Conservation (phyloP, 2,329 filamentous ascomycete species). For the Penicillium sp. region DNA sequence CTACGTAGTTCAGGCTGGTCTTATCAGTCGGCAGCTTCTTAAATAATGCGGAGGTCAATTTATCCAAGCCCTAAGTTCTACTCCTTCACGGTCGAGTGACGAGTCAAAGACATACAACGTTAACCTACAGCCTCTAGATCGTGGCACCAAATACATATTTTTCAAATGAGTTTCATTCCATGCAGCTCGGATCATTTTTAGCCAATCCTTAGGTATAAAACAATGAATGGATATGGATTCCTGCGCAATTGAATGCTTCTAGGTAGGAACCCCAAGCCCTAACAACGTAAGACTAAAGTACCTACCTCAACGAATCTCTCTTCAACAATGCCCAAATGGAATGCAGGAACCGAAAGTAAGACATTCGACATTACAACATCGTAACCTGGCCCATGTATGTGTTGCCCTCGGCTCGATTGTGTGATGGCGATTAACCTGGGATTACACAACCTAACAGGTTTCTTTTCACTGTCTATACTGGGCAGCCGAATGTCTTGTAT, state of each 20-base stretch:
- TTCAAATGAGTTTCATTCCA: no score
- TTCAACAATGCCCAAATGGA: background rate
- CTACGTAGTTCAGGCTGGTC: conserved; percentile 3
- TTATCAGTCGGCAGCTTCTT: background rate
- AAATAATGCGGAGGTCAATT: background rate
- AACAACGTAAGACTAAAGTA: no score
- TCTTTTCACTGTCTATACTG: background rate
- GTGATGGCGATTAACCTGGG: background rate
- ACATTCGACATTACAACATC: background rate
- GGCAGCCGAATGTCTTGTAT: background rate
- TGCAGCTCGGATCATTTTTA: no score
- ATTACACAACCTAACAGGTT: background rate
- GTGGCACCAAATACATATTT: no score
- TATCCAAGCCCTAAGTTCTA: background rate
- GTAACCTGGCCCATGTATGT: background rate
- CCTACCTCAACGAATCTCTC: background rate
- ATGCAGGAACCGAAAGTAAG: background rate
- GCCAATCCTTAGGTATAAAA: no score
- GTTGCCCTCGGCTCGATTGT: background rate
- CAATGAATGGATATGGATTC: no score
- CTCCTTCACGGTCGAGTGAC: no score
- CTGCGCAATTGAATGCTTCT: no score
- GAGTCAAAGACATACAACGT: no score
- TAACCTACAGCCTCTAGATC: no score
- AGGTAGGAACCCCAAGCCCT: no score